Percentiles rank a stretch among this genome's conserved stretches.
These are phyloP conservation scores for Clohesyomyces aquaticus DNA, from an alignment of 495 filamentous ascomycete genomes.

Conservation along the genomic window DNA sequence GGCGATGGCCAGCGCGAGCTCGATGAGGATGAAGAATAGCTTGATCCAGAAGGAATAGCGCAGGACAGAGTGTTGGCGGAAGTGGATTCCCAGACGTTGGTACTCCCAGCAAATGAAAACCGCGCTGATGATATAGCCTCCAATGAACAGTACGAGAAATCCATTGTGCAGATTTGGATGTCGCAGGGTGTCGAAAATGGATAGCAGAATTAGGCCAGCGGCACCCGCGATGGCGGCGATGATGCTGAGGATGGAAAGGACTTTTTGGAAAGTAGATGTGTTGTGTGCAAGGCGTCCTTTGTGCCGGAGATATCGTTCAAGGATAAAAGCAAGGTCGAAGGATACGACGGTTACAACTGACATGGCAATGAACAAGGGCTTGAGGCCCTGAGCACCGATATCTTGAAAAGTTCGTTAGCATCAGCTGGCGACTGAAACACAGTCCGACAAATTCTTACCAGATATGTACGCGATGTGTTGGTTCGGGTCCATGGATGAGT, in stretches of 20 bases:
- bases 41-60: slow-evolving; percentile 82
- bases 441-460: slow-evolving; percentile 22
- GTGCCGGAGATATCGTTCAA: slow-evolving; percentile 84
- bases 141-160: slow-evolving; percentile 84
- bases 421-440: slow-evolving; percentile 12
- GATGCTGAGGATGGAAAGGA: slow-evolving; percentile 69
- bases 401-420: slow-evolving; percentile 50
- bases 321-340: slow-evolving; percentile 77
- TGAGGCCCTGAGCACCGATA: slow-evolving; percentile 71
- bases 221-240: slow-evolving; percentile 77
- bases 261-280: slow-evolving; percentile 67
- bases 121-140: slow-evolving; percentile 73
- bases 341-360: slow-evolving; percentile 78
- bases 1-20: slow-evolving; percentile 70
- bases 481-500: slow-evolving; percentile 64
- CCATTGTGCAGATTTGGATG: slow-evolving; percentile 70
- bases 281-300: slow-evolving; percentile 72
- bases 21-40: slow-evolving; percentile 75
- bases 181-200: slow-evolving; percentile 77
- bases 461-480: slow-evolving; percentile 74
- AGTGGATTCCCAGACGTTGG: slow-evolving; percentile 76
- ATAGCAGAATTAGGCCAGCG: slow-evolving; percentile 75
- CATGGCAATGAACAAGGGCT: slow-evolving; percentile 87
- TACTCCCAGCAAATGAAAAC: slow-evolving; percentile 89
- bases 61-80: slow-evolving; percentile 72